Percentiles rank a stretch among this genome's conserved stretches.
Conservation (phyloP, 169 alveolate genomes). For the Plasmodium vivax region DNA sequence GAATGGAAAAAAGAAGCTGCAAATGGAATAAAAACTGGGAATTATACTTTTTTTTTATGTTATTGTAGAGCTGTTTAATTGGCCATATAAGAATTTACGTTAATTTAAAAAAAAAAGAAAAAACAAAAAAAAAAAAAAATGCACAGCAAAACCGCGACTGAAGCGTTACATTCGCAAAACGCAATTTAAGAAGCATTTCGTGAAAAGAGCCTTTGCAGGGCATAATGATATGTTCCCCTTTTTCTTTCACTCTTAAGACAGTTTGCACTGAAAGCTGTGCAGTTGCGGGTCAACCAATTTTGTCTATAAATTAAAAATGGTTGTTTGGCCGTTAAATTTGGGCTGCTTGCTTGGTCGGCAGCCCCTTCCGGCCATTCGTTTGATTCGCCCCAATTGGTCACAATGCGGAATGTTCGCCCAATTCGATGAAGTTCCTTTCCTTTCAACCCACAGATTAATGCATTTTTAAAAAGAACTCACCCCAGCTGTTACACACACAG, state of each 20-base stretch:
- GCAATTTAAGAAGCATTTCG: neutral
- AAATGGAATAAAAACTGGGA: neutral
- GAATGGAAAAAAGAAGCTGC: neutral
- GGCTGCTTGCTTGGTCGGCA: neutral
- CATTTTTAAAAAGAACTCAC: neutral
- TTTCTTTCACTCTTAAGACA: neutral
- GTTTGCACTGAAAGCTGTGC: neutral
- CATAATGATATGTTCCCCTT: neutral
- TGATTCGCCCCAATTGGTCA: neutral
- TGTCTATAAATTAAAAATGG: neutral
- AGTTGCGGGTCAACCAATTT: neutral
- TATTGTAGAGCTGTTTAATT: conserved; percentile 9
- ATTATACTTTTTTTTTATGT: neutral
- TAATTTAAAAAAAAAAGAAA: neutral
- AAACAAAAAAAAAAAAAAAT: neutral
- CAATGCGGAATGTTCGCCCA: neutral
- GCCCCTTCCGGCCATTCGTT: neutral
- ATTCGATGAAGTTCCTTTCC: neutral
- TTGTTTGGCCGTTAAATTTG: neutral
- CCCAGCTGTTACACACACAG: neutral
- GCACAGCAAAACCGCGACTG: neutral
- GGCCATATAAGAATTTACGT: neutral
- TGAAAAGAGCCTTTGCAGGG: neutral
- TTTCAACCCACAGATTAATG: neutral
- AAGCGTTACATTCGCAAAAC: conserved; percentile 6